These are phyloP conservation scores for Neurospora sp. DNA, from an alignment of 2,329 filamentous ascomycete genomes.

Conservation along the genomic window DNA sequence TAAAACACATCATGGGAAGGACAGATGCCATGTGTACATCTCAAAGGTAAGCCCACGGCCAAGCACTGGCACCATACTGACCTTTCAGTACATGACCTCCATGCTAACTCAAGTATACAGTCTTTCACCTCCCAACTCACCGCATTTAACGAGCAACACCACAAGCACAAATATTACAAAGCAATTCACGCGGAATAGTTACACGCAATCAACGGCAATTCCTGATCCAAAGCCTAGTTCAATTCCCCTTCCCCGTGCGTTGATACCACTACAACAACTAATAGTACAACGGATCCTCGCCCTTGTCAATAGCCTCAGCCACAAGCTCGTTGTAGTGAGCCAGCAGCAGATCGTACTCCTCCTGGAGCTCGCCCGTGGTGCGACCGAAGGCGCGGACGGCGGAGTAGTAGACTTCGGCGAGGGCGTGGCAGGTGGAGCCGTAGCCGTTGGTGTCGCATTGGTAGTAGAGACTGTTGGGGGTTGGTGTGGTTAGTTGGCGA, in stretches of 20 bases:
- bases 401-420: slow-evolving; percentile 32
- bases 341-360: slow-evolving; percentile 26
- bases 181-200: not conserved
- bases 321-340: slow-evolving; percentile 26
- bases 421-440: slow-evolving; percentile 20
- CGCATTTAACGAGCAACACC: not conserved
- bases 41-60: not conserved
- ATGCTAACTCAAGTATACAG: not conserved
- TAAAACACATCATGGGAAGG: not conserved
- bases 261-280: not conserved
- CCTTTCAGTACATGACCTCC: not conserved
- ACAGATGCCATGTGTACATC: not conserved
- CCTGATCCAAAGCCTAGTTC: not conserved
- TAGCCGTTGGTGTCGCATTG: slow-evolving; percentile 23
- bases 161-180: not conserved
- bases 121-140: not conserved
- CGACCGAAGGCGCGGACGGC: slow-evolving; percentile 25
- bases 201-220: not conserved
- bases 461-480: slow-evolving; percentile 23
- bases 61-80: not conserved
- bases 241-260: not conserved
- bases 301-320: slow-evolving; percentile 25
- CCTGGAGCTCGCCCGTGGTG: not conserved
- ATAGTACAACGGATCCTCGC: slow-evolving; percentile 12
- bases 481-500: not conserved